Conservation (phyloP, 2,329 filamentous ascomycete genomes). For the Drechslerella stenobrocha region DNA sequence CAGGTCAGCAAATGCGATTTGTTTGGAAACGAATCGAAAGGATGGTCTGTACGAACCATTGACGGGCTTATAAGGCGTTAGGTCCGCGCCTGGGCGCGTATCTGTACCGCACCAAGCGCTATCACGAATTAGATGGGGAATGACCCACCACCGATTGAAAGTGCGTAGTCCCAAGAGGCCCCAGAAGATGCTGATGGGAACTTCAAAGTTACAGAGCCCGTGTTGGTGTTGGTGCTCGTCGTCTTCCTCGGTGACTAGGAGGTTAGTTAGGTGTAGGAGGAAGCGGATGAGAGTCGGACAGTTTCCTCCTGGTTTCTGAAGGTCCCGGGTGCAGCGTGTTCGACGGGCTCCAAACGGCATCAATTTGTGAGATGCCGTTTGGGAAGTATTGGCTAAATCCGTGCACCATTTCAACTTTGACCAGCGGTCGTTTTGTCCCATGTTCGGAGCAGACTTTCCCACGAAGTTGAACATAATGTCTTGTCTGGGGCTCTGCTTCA, state of each 20-base stretch:
- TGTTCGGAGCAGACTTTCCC: constrained; percentile 12
- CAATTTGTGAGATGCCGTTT: not conserved
- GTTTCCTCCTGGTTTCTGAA: constrained; percentile 3
- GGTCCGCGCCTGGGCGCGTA: constrained; percentile 1
- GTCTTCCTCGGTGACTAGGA: not conserved
- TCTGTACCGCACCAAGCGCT: constrained; percentile 4
- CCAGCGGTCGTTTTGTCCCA: not conserved
- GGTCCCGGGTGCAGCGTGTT: no score
- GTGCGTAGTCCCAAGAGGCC: constrained; percentile 18
- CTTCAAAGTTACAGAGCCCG: constrained; percentile 7
- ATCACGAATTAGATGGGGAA: constrained; percentile 5
- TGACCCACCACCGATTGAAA: constrained; percentile 19
- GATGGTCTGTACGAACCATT: constrained; percentile 7
- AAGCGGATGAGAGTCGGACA: constrained; percentile 15
- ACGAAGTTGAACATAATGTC: constrained; percentile 1
- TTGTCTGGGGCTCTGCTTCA: not conserved
- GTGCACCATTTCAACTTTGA: constrained; percentile 11
- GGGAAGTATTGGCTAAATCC: not conserved
- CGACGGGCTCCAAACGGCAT: constrained; percentile 11
- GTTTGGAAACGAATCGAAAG: not conserved
- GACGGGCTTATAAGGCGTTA: constrained; percentile 6
- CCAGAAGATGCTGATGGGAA: constrained; percentile 26
- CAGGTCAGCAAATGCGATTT: not conserved
- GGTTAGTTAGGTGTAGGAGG: constrained; percentile 9
- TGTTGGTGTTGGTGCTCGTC: constrained; percentile 1